Conservation (phyloP, 371 early-diverging fungal genomes). For the Basidiobolus meristosporus region DNA sequence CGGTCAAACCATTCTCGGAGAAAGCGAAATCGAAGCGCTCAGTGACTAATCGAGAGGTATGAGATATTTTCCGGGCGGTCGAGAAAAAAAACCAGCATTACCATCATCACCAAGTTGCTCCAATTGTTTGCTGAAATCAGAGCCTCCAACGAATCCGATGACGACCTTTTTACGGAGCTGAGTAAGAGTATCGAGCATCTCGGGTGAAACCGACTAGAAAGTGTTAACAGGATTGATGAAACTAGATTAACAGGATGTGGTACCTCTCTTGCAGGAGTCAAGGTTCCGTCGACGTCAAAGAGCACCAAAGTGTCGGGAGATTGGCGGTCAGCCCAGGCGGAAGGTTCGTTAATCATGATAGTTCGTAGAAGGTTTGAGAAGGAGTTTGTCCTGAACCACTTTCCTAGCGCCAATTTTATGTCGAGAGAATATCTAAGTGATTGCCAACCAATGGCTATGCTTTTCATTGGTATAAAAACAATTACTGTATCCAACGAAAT, state of each 20-base stretch:
- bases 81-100: slow-evolving; percentile 7
- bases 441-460: too few relatives aligned
- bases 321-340: slow-evolving; percentile 30
- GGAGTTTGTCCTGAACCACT: too few relatives aligned
- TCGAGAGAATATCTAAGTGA: too few relatives aligned
- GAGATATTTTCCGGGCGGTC: not conserved
- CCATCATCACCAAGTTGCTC: slow-evolving; percentile 92
- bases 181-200: slow-evolving; percentile 65
- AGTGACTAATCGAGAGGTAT: slow-evolving; percentile 31
- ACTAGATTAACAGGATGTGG: not conserved
- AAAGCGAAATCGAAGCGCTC: slow-evolving; percentile 93
- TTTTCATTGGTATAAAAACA: too few relatives aligned
- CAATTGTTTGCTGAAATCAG: slow-evolving; percentile 89
- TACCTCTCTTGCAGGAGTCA: slow-evolving; percentile 90
- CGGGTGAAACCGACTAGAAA: slow-evolving; percentile 25
- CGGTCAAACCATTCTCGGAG: slow-evolving; percentile 98
- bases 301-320: slow-evolving; percentile 74
- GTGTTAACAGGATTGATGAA: not conserved
- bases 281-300: slow-evolving; percentile 99
- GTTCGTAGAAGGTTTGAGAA: too few relatives aligned
- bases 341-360: not conserved
- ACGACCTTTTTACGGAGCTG: slow-evolving; percentile 77
- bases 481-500: too few relatives aligned
- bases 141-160: slow-evolving; percentile 98
- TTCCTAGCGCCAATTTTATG: too few relatives aligned